phyloP scores from a whole-genome alignment of 305 asterid genomes.

The Fraxinus dipetala region DNA sequence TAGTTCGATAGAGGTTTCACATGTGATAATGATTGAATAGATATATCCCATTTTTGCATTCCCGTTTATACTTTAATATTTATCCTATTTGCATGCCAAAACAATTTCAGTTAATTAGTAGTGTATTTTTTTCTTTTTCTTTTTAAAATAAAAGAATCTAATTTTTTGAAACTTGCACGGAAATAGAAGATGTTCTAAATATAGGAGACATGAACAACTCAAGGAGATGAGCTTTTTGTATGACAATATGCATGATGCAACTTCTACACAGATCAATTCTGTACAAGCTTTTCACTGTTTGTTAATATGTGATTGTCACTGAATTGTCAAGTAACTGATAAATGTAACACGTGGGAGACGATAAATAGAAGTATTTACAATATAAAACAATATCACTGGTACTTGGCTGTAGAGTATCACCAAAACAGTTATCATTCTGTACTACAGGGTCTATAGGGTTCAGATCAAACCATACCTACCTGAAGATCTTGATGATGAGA shows the following conservation, averaged over 20 bases:
- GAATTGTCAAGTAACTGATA: background rate
- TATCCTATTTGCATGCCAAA: background rate
- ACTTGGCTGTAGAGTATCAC: slow-evolving; percentile 15
- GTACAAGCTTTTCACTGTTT: background rate
- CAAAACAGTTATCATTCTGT: slow-evolving; percentile 20
- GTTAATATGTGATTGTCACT: background rate
- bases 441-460: slow-evolving; percentile 28
- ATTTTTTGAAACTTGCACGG: background rate
- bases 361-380: background rate
- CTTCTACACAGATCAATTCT: background rate
- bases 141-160: background rate
- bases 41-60: background rate
- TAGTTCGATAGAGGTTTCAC: slow-evolving; percentile 31
- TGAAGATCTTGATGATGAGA: slow-evolving; percentile 74
- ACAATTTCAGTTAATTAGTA: background rate
- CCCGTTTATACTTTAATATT: background rate
- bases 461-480: slow-evolving; percentile 71
- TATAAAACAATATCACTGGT: background rate
- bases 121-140: background rate
- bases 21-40: background rate
- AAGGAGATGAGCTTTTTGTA: background rate
- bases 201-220: background rate
- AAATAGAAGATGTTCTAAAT: background rate
- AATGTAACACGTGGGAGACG: background rate
- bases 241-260: background rate